phyloP scores from a whole-genome alignment of 75 land plant species.

The Pseudotsuga menziesii region DNA sequence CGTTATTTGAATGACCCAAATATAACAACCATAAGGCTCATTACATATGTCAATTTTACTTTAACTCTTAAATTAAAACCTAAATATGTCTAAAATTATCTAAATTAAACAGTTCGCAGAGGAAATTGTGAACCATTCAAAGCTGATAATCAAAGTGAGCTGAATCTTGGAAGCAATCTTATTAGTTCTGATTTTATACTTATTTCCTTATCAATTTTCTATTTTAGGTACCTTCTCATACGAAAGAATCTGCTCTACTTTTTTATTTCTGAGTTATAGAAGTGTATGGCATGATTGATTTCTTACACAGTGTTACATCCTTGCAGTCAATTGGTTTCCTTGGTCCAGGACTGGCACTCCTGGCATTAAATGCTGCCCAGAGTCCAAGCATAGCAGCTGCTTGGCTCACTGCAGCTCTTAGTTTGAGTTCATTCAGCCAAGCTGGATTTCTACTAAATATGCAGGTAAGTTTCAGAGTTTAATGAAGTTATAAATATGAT shows the following conservation, averaged over 20 bases:
- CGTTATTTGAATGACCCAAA: too few relatives aligned
- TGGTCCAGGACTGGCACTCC: conserved; percentile 78
- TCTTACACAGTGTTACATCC: not conserved
- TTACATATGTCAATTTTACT: not conserved
- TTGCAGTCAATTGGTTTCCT: conserved; percentile 91
- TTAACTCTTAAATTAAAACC: not conserved
- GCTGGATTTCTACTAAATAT: conserved; percentile 94
- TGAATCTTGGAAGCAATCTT: not conserved
- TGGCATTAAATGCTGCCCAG: conserved; percentile 63
- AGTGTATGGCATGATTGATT: not conserved
- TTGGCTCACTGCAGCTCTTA: conserved; percentile 74
- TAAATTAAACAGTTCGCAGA: not conserved
- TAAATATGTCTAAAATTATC: not conserved
- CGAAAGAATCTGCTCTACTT: not conserved
- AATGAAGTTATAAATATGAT: not conserved
- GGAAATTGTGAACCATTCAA: not conserved
- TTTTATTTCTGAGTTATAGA: not conserved
- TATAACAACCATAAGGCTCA: too few relatives aligned
- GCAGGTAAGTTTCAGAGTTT: conserved; percentile 46
- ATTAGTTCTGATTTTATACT: not conserved
- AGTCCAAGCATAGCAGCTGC: conserved; percentile 64
- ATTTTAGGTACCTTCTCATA: not conserved
- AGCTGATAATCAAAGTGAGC: not conserved
- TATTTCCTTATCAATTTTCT: not conserved
- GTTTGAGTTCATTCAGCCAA: conserved; percentile 95